phyloP scores from a whole-genome alignment of 192 early-diverging fungal species.

The Podila minutissima region DNA sequence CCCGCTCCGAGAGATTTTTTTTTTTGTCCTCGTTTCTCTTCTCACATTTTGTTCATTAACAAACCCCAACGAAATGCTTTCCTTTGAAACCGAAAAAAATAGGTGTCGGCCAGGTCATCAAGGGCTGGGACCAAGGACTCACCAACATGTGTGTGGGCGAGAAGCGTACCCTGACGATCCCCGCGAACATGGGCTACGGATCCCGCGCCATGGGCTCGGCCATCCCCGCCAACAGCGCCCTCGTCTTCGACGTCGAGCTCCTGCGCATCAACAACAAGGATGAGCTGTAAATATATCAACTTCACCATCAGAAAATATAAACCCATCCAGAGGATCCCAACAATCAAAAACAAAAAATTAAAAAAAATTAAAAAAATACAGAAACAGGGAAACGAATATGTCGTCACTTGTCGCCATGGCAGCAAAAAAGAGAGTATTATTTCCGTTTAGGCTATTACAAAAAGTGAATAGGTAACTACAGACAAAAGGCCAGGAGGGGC shows the following conservation, averaged over 20 bases:
- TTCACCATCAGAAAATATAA: not conserved
- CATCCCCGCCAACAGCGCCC: conserved; percentile 61
- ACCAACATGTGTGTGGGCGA: conserved; percentile 83
- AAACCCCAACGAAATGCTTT: not conserved
- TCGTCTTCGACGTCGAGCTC: conserved; percentile 86
- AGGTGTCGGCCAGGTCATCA: conserved; percentile 73
- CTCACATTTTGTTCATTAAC: too few species aligned
- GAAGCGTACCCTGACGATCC: conserved; percentile 79
- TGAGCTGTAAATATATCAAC: conserved; percentile 32
- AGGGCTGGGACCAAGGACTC: conserved; percentile 86
- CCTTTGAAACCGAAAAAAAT: not conserved
- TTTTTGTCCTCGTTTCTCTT: not conserved
- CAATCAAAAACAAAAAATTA: too few species aligned
- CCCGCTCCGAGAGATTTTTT: not conserved
- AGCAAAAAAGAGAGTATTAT: too few species aligned
- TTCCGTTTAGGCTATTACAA: too few species aligned
- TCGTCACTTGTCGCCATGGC: too few species aligned
- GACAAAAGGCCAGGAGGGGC: not conserved
- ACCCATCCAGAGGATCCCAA: too few species aligned
- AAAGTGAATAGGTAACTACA: not conserved
- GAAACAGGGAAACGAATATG: too few species aligned
- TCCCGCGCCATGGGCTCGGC: conserved; percentile 55
- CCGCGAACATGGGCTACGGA: conserved; percentile 68
- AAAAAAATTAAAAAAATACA: too few species aligned
- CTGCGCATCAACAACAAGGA: conserved; percentile 63